These are phyloP conservation scores for Neonectria hederae DNA, from an alignment of 2,329 filamentous ascomycete species.

Conservation along the genomic window DNA sequence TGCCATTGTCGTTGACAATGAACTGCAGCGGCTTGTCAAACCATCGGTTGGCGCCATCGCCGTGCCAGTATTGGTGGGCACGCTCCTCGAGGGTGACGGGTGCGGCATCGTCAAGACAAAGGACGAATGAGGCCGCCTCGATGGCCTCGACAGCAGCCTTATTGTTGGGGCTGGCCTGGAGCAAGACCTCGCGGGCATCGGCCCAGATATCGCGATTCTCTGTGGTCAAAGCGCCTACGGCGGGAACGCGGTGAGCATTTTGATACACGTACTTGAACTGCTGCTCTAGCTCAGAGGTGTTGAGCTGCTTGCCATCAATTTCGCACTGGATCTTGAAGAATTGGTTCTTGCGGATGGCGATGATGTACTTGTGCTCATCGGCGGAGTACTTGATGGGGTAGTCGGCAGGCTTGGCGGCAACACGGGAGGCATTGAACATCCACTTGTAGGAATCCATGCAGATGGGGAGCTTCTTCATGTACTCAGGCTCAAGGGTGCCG, in stretches of 20 bases:
- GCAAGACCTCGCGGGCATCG: constrained; percentile 79
- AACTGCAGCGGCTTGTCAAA: constrained; percentile 98
- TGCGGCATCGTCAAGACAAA: constrained; percentile 91
- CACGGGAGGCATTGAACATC: constrained; percentile 96
- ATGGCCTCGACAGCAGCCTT: constrained; percentile 80
- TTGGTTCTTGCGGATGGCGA: constrained; percentile 93
- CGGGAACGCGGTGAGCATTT: constrained; percentile 73
- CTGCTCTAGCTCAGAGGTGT: constrained; percentile 86
- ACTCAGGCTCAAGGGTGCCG: constrained; percentile 90
- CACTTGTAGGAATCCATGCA: constrained; percentile 98
- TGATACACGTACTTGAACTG: constrained; percentile 90
- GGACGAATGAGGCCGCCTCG: constrained; percentile 87
- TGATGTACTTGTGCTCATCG: constrained; percentile 83
- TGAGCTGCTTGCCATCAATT: constrained; percentile 84
- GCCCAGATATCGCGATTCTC: constrained; percentile 96
- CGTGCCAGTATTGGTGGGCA: constrained; percentile 97
- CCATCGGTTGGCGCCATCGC: constrained; percentile 94
- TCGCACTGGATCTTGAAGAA: constrained; percentile 94
- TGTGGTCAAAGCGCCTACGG: constrained; percentile 85
- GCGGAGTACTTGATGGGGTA: constrained; percentile 82
- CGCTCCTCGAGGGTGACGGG: constrained; percentile 96
- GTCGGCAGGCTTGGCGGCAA: constrained; percentile 84
- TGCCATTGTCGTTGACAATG: constrained; percentile 97
- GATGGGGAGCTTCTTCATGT: constrained; percentile 97
- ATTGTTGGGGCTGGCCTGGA: constrained; percentile 82